Evolutionary conservation across 495 filamentous ascomycete genomes (phyloP).

Genomic region (Neurospora sp.): DNA sequence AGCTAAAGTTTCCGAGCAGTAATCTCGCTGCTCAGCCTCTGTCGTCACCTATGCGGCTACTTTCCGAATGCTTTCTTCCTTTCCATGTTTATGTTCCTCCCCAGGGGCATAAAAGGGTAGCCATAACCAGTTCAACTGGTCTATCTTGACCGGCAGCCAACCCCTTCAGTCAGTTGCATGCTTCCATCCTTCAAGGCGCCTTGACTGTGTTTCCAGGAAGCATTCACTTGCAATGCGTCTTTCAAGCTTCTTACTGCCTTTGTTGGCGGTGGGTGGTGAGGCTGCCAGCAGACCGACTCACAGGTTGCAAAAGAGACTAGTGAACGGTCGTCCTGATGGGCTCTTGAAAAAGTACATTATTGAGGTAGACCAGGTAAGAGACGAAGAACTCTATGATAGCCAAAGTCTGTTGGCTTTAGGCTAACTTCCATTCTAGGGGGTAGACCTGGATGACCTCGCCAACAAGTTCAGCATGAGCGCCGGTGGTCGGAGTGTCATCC

Average conservation of each 20-base stretch:
- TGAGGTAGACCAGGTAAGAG: slow-evolving; percentile 4
- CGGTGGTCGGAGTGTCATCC: slow-evolving; percentile 9
- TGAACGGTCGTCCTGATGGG: neutral
- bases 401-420: neutral
- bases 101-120: neutral
- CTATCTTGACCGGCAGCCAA: neutral
- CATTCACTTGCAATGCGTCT: neutral
- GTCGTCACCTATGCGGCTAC: neutral
- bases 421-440: neutral
- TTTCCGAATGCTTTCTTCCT: neutral
- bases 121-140: neutral
- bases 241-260: neutral
- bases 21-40: neutral
- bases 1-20: neutral
- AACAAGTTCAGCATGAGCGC: neutral
- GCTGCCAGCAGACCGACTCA: neutral
- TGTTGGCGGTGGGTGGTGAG: neutral
- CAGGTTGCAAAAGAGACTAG: neutral
- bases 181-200: neutral
- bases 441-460: neutral
- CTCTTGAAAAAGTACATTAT: slow-evolving; percentile 9
- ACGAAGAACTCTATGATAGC: rapidly evolving
- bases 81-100: neutral
- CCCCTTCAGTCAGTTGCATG: neutral
- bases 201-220: neutral